These are phyloP conservation scores for Coemansia umbellata DNA, from an alignment of 192 early-diverging fungal genomes.

Conservation along the genomic window DNA sequence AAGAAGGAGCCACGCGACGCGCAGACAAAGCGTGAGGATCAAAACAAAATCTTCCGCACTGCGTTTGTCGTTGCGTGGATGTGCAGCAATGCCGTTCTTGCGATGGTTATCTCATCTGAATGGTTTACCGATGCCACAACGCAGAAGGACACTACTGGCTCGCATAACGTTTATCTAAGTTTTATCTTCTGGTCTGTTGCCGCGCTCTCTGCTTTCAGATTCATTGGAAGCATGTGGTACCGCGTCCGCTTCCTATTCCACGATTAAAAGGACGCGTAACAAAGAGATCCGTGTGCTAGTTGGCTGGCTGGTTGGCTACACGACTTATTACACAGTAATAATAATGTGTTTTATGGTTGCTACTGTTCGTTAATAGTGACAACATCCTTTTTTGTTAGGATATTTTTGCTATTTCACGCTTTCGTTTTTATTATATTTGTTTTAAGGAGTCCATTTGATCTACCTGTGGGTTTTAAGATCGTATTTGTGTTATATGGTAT, in stretches of 20 bases:
- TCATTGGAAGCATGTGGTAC: conserved; percentile 72
- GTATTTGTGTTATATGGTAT: too few relatives aligned
- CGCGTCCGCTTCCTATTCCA: conserved; percentile 55
- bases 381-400: too few relatives aligned
- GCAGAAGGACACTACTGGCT: conserved; percentile 29
- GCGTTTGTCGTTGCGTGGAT: conserved; percentile 79
- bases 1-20: conserved; percentile 54
- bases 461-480: too few relatives aligned
- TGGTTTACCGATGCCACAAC: conserved; percentile 46
- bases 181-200: conserved; percentile 88
- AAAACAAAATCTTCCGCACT: conserved; percentile 87
- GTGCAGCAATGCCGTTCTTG: conserved; percentile 73
- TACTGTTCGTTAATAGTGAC: too few relatives aligned
- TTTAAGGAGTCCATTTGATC: too few relatives aligned
- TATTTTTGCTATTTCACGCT: too few relatives aligned
- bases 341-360: too few relatives aligned
- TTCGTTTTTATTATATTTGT: too few relatives aligned
- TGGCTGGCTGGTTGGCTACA: background rate
- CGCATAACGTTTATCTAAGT: conserved; percentile 70
- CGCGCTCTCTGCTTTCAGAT: conserved; percentile 66
- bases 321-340: too few relatives aligned
- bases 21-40: conserved; percentile 84
- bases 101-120: conserved; percentile 64
- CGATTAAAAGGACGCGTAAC: too few relatives aligned
- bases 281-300: too few relatives aligned